Evolutionary conservation across 176 grass and related monocot species (phyloP), one percentile per base, ranked within the genome.

Genomic region (Juncus inflexus): DNA sequence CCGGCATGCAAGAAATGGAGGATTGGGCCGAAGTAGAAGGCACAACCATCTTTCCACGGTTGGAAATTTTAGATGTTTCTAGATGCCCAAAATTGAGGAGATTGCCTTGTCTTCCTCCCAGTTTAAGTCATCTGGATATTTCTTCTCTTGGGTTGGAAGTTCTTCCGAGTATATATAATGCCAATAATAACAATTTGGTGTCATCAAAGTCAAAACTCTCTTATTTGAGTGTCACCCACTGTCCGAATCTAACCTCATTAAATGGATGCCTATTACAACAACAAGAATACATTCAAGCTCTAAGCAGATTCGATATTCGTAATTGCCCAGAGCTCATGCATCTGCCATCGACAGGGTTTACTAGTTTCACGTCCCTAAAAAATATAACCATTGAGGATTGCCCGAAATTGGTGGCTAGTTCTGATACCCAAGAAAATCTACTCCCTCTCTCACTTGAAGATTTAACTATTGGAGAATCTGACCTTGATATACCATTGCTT

Each of bases 241-340:
- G 42, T 45, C 42, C 42, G 7, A 45, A 45, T 45, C 42, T 45
- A 45, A 45, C 42, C 42, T 45, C 42, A 3, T 56, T n/a, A 3
- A 9, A 56, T 9, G 53, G 53, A 15, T 56, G 53, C 7, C 7
- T 56, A 15, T 56, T 56, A 56, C 53, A 56, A 15, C 53, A 56
- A 56, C 3, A 12, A 56, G 53, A 56, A 9, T 7, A 56, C 53
- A 56, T 56, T 4, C 53, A 56, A 56, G 3, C 53, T 56, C 53
- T 81, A 38, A 9, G 7, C 28, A 3, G 28, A 37, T 58, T 77
- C 60, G 0, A 1, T 3, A 67, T 84, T 16, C 11, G 0, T 1
- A 6, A 50, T 2, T 85, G 77, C 15, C 12, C 47, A 50, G 38
- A 73, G 15, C 43, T 85, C 42, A 65, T 53, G 47, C 59, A 3